Evolutionary conservation across 345 rosid species (phyloP).

Genomic region (Syzygium aromaticum): DNA sequence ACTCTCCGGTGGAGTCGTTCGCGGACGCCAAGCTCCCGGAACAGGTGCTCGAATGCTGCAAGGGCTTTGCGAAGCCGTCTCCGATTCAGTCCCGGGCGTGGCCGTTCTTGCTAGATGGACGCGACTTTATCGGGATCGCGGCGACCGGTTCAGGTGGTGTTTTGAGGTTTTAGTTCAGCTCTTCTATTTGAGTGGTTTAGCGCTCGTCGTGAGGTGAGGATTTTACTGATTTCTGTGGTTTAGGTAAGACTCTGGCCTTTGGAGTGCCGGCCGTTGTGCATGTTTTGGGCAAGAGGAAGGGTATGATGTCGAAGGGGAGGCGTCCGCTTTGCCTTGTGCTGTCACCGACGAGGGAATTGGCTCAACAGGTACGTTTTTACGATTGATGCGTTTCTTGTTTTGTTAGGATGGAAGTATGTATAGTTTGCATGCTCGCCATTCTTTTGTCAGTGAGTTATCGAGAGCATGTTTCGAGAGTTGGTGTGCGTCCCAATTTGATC

Average conservation of each 20-base stretch:
- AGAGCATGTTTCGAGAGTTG: not conserved
- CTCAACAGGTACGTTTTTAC: conserved; percentile 46
- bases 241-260: conserved; percentile 90
- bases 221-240: not conserved
- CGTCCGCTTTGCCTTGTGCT: conserved; percentile 88
- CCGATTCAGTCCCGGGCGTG: conserved; percentile 89
- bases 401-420: not conserved
- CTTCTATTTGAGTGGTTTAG: not conserved
- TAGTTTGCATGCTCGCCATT: not conserved
- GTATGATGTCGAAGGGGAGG: conserved; percentile 32
- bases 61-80: conserved; percentile 66
- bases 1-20: conserved; percentile 46
- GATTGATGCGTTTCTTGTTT: not conserved
- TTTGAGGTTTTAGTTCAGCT: not conserved
- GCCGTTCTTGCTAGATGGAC: conserved; percentile 86
- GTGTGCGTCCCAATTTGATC: not conserved
- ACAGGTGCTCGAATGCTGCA: conserved; percentile 68
- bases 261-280: conserved; percentile 90
- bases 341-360: conserved; percentile 91
- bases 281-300: conserved; percentile 60
- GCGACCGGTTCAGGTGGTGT: conserved; percentile 90
- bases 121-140: conserved; percentile 93
- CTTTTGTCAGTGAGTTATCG: not conserved
- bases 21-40: conserved; percentile 51
- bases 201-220: not conserved